Percentiles rank a stretch among this genome's conserved stretches.
These are phyloP conservation scores for Hibiscus tridactylites DNA, from an alignment of 345 rosid genomes.

Conservation along the genomic window DNA sequence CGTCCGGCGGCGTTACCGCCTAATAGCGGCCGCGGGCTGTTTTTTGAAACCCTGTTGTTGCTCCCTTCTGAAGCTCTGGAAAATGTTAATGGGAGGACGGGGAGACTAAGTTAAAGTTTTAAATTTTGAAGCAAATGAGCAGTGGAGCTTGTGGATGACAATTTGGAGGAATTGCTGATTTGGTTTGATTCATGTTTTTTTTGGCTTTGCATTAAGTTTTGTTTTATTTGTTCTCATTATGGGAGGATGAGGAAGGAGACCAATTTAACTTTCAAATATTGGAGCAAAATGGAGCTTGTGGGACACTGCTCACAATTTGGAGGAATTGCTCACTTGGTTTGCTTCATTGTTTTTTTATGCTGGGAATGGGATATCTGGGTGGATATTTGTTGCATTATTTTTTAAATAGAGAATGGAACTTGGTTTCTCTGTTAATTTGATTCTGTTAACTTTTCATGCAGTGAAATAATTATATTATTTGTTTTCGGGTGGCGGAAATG, in stretches of 20 bases:
- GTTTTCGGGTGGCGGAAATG: conserved; percentile 49
- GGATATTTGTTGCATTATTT: conserved; percentile 21
- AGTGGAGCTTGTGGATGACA: conserved; percentile 83
- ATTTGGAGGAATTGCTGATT: conserved; percentile 69
- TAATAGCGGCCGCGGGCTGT: no score
- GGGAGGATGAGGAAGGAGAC: neutral
- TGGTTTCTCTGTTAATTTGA: conserved; percentile 15
- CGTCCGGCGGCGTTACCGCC: no score
- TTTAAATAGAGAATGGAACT: neutral
- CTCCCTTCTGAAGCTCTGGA: conserved; percentile 45
- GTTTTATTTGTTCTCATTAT: neutral
- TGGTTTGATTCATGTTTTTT: conserved; percentile 70
- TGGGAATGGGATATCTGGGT: conserved; percentile 16
- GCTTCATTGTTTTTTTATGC: conserved; percentile 45
- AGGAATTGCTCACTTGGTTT: conserved; percentile 91
- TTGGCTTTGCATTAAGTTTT: conserved; percentile 9
- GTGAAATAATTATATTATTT: conserved; percentile 16
- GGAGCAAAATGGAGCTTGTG: conserved; percentile 89
- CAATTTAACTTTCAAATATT: neutral
- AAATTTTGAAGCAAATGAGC: conserved; percentile 59
- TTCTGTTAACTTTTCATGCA: conserved; percentile 23
- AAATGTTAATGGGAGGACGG: neutral
- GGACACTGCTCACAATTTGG: conserved; percentile 34
- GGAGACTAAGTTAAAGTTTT: neutral
- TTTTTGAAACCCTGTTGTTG: conserved; percentile 1